phyloP scores from a whole-genome alignment of 163 green algal genomes.

The Chloroidium sp. region DNA sequence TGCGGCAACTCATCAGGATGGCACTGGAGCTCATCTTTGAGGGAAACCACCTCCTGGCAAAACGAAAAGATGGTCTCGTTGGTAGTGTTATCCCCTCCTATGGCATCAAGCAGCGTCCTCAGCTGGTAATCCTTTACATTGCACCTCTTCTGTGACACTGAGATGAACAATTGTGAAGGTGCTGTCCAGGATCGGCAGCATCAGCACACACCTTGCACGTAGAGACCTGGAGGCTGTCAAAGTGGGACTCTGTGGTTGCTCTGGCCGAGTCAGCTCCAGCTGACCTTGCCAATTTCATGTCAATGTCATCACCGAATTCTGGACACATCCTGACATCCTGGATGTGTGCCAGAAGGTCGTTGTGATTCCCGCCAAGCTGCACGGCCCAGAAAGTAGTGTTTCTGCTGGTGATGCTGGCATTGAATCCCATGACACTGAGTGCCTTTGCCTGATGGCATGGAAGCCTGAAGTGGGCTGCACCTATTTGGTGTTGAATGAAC shows the following conservation, averaged over 20 bases:
- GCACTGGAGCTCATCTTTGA: conserved; percentile 16
- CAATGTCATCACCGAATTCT: conserved; percentile 27
- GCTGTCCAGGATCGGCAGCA: too few relatives aligned
- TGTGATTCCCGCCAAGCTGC: conserved; percentile 33
- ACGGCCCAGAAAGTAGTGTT: background rate
- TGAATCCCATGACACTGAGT: too few relatives aligned
- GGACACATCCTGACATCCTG: conserved; percentile 13
- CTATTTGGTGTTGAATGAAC: too few relatives aligned
- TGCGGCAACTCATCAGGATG: background rate
- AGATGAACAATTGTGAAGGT: too few relatives aligned
- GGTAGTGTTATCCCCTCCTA: background rate
- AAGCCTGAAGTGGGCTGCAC: too few relatives aligned
- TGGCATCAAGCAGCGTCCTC: too few relatives aligned
- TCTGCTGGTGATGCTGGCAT: background rate
- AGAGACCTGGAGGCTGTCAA: conserved; percentile 31
- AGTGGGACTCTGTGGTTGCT: conserved; percentile 24
- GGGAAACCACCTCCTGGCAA: conserved; percentile 48
- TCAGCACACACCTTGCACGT: conserved; percentile 21
- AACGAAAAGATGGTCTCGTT: background rate
- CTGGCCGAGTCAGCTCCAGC: background rate
- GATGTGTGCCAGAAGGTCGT: conserved; percentile 25
- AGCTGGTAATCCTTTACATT: too few relatives aligned
- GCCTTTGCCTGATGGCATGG: too few relatives aligned
- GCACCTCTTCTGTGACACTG: too few relatives aligned
- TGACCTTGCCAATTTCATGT: conserved; percentile 47